Evolutionary conservation across 441 rosid species (phyloP).

Genomic region (Erodium moschatum): DNA sequence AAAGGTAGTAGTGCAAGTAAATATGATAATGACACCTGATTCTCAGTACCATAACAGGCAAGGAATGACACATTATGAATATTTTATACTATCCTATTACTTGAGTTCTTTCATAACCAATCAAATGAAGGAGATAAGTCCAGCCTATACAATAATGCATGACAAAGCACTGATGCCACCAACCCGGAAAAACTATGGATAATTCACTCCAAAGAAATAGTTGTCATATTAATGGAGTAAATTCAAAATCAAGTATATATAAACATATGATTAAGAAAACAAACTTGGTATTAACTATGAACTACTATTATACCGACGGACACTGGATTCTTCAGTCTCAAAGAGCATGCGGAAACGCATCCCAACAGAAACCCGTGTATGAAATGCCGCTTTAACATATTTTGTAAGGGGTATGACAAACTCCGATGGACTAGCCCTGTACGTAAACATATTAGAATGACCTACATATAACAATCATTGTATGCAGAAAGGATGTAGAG

Average conservation of each 20-base stretch:
- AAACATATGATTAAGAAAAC: not conserved
- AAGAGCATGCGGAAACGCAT: slow-evolving; percentile 99
- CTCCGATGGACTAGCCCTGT: slow-evolving; percentile 97
- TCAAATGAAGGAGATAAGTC: not conserved
- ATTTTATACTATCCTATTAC: slow-evolving; percentile 1
- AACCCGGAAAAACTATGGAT: not conserved
- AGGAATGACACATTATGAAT: not conserved
- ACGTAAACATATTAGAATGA: slow-evolving; percentile 9
- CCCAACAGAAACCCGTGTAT: slow-evolving; percentile 94
- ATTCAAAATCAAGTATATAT: not conserved
- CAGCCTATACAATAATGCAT: not conserved
- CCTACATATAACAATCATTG: not conserved
- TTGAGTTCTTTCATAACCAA: not conserved
- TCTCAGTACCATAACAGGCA: slow-evolving; percentile 4
- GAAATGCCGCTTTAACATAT: slow-evolving; percentile 85
- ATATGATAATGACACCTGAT: not conserved
- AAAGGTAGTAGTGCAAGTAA: not conserved
- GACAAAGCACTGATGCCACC: not conserved
- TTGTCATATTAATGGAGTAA: not conserved
- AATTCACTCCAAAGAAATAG: not conserved
- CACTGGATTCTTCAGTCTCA: slow-evolving; percentile 98
- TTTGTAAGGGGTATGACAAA: slow-evolving; percentile 83
- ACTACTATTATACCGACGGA: slow-evolving; percentile 61
- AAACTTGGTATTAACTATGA: not conserved
- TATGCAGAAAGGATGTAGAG: not conserved